phyloP scores from a whole-genome alignment of 495 filamentous ascomycete species.

The Trichodelitschia bisporula region DNA sequence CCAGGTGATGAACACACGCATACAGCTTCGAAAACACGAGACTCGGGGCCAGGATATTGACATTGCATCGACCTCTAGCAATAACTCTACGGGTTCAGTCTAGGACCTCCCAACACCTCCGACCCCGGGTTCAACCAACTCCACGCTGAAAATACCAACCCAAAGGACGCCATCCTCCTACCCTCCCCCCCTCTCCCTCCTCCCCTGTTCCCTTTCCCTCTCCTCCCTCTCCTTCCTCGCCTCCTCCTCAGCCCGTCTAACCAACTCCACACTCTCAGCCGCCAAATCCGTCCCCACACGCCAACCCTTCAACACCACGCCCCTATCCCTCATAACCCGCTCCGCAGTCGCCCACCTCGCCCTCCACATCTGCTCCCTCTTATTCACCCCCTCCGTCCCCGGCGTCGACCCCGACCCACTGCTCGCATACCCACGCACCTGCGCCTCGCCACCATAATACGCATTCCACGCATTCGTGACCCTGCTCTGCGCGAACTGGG shows the following conservation, averaged over 20 bases:
- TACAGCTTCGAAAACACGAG: too few relatives aligned
- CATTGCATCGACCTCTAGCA: too few relatives aligned
- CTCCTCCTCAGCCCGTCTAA: conserved; percentile 5
- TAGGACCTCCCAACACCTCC: too few relatives aligned
- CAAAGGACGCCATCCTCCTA: too few relatives aligned
- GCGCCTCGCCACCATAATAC: conserved; percentile 9
- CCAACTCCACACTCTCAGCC: conserved; percentile 25
- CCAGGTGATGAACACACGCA: too few relatives aligned
- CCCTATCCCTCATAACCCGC: conserved; percentile 35
- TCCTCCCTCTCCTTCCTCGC: conserved; percentile 6
- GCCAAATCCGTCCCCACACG: conserved; percentile 58
- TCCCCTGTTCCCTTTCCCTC: conserved; percentile 8
- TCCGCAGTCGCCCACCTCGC: conserved; percentile 55
- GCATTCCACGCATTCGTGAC: conserved; percentile 7
- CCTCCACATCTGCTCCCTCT: conserved; percentile 66
- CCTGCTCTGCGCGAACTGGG: conserved; percentile 17
- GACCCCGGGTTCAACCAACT: too few relatives aligned
- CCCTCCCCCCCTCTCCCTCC: conserved; percentile 4
- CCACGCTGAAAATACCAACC: too few relatives aligned
- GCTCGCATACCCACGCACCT: background rate
- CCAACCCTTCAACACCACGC: conserved; percentile 66
- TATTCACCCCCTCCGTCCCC: conserved; percentile 15
- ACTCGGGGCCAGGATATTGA: too few relatives aligned
- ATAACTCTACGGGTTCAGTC: too few relatives aligned
- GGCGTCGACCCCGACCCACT: background rate